Evolutionary conservation across 2,329 filamentous ascomycete species (phyloP).

Genomic region (Claviceps sp.): DNA sequence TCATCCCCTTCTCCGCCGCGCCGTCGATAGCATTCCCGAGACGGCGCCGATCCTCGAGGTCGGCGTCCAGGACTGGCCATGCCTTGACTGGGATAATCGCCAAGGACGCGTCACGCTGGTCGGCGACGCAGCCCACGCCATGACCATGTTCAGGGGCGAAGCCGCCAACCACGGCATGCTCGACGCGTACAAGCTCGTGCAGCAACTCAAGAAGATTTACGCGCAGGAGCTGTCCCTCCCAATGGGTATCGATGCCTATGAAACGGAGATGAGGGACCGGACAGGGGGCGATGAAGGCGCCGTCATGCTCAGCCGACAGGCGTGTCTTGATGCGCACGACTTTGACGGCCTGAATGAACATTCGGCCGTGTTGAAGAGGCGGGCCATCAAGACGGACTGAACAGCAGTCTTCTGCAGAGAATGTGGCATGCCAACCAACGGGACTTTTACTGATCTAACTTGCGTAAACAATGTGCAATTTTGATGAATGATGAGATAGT

Average conservation of each 20-base stretch:
- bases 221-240: conserved; percentile 5
- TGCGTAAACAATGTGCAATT: too few relatives aligned
- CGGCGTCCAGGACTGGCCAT: conserved; percentile 23
- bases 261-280: conserved; percentile 18
- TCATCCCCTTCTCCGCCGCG: conserved; percentile 24
- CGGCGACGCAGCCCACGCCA: conserved; percentile 44
- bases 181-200: conserved; percentile 20
- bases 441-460: too few relatives aligned
- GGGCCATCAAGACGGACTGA: conserved; percentile 8
- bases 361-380: conserved; percentile 17
- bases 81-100: conserved; percentile 26
- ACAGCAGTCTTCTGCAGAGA: too few relatives aligned
- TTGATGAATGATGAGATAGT: too few relatives aligned
- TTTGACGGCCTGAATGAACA: conserved; percentile 17
- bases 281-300: conserved; percentile 12
- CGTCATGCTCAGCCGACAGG: conserved; percentile 18
- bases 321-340: conserved; percentile 20
- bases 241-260: conserved; percentile 15
- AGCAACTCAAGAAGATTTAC: conserved; percentile 11
- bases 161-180: conserved; percentile 27
- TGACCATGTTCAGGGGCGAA: conserved; percentile 39
- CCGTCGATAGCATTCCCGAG: conserved; percentile 30
- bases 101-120: conserved; percentile 32
- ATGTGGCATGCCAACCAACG: too few relatives aligned
- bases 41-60: conserved; percentile 23